Base-by-base conservation (phyloP, 768 basidiomycete species). In the Tricholoma sp. region DNA sequence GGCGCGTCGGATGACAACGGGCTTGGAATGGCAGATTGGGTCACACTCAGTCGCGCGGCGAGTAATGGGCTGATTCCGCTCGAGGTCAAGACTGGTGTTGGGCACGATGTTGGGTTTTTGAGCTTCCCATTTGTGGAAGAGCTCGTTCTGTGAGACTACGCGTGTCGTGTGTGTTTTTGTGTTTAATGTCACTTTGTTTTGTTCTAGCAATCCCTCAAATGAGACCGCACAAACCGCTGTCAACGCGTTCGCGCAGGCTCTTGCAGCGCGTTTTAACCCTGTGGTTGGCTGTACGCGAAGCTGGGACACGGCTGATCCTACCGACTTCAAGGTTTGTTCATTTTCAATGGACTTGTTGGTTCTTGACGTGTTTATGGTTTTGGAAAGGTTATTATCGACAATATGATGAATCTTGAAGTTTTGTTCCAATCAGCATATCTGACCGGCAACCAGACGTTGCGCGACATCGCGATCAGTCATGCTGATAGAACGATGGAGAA, bases 351-450 rank as follows among this genome's bases (percentile, higher is more conserved):
- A 7, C n/a, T 47, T 29, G 24, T 47, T 29, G 29, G 12, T 10
- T 31, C 15, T n/a, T 32, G 29, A 49, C 29, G 31, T 15, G 13
- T 2, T 7, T 15, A 17, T 17, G 24, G 1, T 12, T 15, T 17
- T 33, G n/a, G 42, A 7, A 58, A 80, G 81, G 86, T 88, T 50
- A 87, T 89, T 66, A 87, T 88, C 47, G 86, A 89, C 71, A 88
- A 86, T 65, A 86, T 89, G 86, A 87, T 89, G 84, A 89, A 85
- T 61, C 77, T 89, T 17, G 85, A 88, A 67, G 73, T 86, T 13
- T 68, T 88, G n/a, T 83, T 83, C 64, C 75, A 75, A 5, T 81
- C 82, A 6, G 80, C 75, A 41, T 70, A 70, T n/a, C 68, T 88
- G 20, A 88, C 84, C 0, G 78, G 80, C 1, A 87, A 88, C 60